A percentile compares a stretch with the other conserved stretches of the same genome.
phyloP scores from a whole-genome alignment of 148 eudicot genomes.

The Amaranthus palmeri region DNA sequence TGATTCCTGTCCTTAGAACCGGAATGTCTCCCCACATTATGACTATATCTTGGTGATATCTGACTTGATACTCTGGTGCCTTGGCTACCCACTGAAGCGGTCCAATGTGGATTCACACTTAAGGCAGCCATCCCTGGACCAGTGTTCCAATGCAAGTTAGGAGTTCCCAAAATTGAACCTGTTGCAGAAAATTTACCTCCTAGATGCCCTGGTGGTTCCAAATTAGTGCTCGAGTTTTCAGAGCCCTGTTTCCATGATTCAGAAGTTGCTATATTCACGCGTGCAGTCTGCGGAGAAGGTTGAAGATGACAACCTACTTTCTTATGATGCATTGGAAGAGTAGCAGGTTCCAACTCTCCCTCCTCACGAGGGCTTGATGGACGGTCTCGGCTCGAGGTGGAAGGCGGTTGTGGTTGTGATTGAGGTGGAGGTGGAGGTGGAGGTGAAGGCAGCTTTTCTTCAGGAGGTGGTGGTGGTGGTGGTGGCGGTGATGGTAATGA shows the following conservation, averaged over 20 bases:
- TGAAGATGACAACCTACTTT: conserved; percentile 8
- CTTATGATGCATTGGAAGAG: conserved; percentile 10
- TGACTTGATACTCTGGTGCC: conserved; percentile 31
- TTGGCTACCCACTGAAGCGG: conserved; percentile 27
- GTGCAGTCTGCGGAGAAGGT: conserved; percentile 15
- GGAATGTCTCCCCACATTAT: conserved; percentile 39
- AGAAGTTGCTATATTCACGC: conserved; percentile 14
- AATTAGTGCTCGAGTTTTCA: not conserved
- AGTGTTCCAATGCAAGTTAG: conserved; percentile 38
- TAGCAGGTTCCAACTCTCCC: conserved; percentile 25
- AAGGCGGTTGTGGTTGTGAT: not conserved
- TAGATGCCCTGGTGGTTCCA: conserved; percentile 30
- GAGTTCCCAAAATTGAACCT: conserved; percentile 43
- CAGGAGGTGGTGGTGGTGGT: conserved; percentile 12
- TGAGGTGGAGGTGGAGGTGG: conserved; percentile 4
- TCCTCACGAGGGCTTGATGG: conserved; percentile 31
- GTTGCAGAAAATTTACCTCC: conserved; percentile 32
- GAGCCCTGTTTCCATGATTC: conserved; percentile 24
- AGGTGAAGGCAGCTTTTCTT: not conserved
- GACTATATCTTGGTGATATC: conserved; percentile 34
- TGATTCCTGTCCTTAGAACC: conserved; percentile 47
- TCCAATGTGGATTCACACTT: conserved; percentile 29
- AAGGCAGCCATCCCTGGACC: conserved; percentile 31
- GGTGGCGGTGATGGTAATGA: not conserved
- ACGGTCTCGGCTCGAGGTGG: conserved; percentile 9